Evolutionary conservation across 2,329 filamentous ascomycete species (phyloP).

Genomic region (Sclerotinia minor): DNA sequence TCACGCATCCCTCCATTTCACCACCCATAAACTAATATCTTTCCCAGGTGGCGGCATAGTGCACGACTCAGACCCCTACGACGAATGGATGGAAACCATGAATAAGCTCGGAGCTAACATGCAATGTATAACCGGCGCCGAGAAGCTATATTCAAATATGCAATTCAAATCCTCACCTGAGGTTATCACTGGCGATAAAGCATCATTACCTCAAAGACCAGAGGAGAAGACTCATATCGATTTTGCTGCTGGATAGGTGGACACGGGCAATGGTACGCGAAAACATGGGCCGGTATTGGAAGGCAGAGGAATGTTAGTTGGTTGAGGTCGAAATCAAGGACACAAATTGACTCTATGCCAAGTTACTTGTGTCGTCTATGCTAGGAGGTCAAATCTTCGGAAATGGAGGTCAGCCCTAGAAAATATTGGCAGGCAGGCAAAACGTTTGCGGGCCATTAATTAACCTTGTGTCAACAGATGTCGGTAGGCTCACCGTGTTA

Average conservation of each 20-base stretch:
- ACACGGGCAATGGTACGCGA: too few species aligned
- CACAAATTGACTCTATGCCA: background rate
- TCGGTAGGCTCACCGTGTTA: background rate
- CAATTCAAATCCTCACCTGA: slow-evolving; percentile 24
- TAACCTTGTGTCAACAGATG: background rate
- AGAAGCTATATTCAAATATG: slow-evolving; percentile 52
- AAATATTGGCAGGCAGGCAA: background rate
- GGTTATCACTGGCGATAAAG: background rate
- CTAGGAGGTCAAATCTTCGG: background rate
- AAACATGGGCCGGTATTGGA: background rate
- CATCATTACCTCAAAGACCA: slow-evolving; percentile 1
- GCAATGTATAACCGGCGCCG: slow-evolving; percentile 81
- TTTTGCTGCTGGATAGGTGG: slow-evolving; percentile 31
- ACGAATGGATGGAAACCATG: slow-evolving; percentile 95
- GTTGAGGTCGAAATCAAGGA: background rate
- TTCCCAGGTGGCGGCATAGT: slow-evolving; percentile 79
- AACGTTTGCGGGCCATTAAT: background rate
- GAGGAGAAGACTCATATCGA: slow-evolving; percentile 33
- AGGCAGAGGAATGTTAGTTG: background rate
- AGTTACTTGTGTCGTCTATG: background rate
- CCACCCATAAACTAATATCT: background rate
- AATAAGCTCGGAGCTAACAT: slow-evolving; percentile 94
- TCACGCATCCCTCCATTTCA: background rate
- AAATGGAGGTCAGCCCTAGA: background rate
- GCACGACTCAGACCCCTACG: slow-evolving; percentile 86